phyloP scores from a whole-genome alignment of 1,284 basidiomycete species.

The Pseudozyma tsukubaensis region DNA sequence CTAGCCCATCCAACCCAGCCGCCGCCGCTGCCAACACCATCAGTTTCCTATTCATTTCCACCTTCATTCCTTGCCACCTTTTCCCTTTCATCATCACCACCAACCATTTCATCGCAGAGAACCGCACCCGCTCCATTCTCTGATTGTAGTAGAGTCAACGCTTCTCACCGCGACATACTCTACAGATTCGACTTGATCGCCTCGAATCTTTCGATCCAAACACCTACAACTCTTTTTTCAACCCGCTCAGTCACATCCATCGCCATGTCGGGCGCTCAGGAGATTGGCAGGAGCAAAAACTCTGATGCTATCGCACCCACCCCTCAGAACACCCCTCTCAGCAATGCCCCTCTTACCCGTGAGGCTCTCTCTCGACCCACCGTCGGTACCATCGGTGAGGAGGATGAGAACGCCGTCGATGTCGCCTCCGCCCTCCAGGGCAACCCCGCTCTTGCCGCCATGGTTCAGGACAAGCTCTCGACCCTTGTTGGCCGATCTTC shows the following conservation, averaged over 20 bases:
- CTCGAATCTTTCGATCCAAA: neutral
- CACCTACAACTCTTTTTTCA: neutral
- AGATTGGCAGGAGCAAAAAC: slow-evolving; percentile 57
- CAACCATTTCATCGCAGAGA: slow-evolving; percentile 3
- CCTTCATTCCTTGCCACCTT: neutral
- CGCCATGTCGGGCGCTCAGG: slow-evolving; percentile 52
- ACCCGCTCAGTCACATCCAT: slow-evolving; percentile 1
- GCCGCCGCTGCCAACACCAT: slow-evolving; percentile 18
- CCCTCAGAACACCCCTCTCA: slow-evolving; percentile 83
- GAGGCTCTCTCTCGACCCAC: slow-evolving; percentile 75
- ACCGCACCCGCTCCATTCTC: slow-evolving; percentile 9
- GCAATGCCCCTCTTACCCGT: slow-evolving; percentile 77
- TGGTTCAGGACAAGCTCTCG: slow-evolving; percentile 73
- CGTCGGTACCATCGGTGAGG: slow-evolving; percentile 67
- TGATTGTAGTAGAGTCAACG: slow-evolving; percentile 1
- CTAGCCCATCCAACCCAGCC: slow-evolving; percentile 9
- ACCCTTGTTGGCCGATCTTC: slow-evolving; percentile 81
- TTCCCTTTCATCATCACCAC: neutral
- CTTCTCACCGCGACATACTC: slow-evolving; percentile 2
- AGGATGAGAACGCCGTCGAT: slow-evolving; percentile 60
- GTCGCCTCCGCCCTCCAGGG: slow-evolving; percentile 53
- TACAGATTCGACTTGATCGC: slow-evolving; percentile 1
- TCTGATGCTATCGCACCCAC: slow-evolving; percentile 75
- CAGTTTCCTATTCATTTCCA: neutral
- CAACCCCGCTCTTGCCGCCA: slow-evolving; percentile 68